Percentiles rank a stretch among this genome's conserved stretches.
Conservation (phyloP, 805 yeast species). For the Pichia scutulata region DNA sequence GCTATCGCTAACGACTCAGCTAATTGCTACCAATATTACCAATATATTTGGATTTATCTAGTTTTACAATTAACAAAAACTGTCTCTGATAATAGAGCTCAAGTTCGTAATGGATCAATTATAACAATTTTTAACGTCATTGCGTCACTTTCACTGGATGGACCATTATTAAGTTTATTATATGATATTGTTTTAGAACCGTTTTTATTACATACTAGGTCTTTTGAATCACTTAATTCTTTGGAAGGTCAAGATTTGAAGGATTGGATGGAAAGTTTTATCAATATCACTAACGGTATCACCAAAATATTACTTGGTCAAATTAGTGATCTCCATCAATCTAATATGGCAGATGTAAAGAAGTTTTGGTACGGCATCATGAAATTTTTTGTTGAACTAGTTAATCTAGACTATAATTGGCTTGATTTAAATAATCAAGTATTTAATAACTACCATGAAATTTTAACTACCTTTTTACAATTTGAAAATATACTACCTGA, state of each 20-base stretch:
- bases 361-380: constrained; percentile 53
- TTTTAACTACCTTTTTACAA: constrained; percentile 32
- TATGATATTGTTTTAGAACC: constrained; percentile 54
- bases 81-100: constrained; percentile 58
- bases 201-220: constrained; percentile 29
- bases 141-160: constrained; percentile 56
- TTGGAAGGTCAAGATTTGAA: constrained; percentile 10
- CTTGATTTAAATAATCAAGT: constrained; percentile 48
- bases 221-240: constrained; percentile 4
- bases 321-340: constrained; percentile 30
- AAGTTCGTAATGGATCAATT: constrained; percentile 83
- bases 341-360: constrained; percentile 13
- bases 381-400: constrained; percentile 36
- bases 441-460: constrained; percentile 44
- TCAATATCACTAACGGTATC: constrained; percentile 57
- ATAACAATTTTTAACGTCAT: constrained; percentile 82
- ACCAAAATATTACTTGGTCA: constrained; percentile 52
- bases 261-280: constrained; percentile 56
- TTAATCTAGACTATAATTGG: constrained; percentile 33
- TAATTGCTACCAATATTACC: constrained; percentile 23
- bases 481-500: constrained; percentile 19
- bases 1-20: constrained; percentile 9
- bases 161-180: constrained; percentile 64
- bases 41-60: constrained; percentile 56
- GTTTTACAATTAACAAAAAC: constrained; percentile 54